These are phyloP conservation scores for Mallotus japonicus DNA, from an alignment of 441 rosid genomes.

Conservation along the genomic window DNA sequence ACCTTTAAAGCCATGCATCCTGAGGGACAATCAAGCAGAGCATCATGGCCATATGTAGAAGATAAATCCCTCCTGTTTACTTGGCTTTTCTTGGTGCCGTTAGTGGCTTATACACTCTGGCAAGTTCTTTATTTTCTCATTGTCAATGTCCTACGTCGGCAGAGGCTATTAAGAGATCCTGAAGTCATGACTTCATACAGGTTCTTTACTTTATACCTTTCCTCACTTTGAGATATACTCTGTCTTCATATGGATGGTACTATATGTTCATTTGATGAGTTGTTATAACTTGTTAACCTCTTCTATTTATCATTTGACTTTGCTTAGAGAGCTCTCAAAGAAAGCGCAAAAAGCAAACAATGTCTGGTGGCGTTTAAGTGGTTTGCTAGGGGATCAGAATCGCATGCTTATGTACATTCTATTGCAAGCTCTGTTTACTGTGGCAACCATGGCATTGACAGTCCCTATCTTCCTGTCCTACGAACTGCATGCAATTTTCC, in stretches of 20 bases:
- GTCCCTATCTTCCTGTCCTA: conserved; percentile 90
- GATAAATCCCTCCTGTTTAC: conserved; percentile 68
- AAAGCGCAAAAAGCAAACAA: conserved; percentile 90
- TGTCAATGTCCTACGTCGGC: conserved; percentile 85
- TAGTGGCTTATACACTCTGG: conserved; percentile 85
- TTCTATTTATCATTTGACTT: not conserved
- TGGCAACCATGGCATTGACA: conserved; percentile 88
- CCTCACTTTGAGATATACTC: not conserved
- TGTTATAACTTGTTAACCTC: not conserved
- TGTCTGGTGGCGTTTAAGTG: conserved; percentile 80
- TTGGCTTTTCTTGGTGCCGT: conserved; percentile 87
- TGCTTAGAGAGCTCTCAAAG: conserved; percentile 70
- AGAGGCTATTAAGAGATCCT: conserved; percentile 89
- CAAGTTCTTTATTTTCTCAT: conserved; percentile 85
- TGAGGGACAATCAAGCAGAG: conserved; percentile 58
- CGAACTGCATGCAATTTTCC: conserved; percentile 61
- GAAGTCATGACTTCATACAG: conserved; percentile 99
- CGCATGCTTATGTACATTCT: conserved; percentile 76
- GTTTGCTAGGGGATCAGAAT: conserved; percentile 79
- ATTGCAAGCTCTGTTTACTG: conserved; percentile 72
- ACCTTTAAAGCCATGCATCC: conserved; percentile 93
- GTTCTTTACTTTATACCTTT: conserved; percentile 30
- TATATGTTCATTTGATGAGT: not conserved
- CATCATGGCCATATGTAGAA: conserved; percentile 89
- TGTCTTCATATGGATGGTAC: not conserved